Evolutionary conservation across 1,284 basidiomycete species (phyloP), one percentile per base, ranked within the genome.

Genomic region (Cryptococcus jaspeensis): DNA sequence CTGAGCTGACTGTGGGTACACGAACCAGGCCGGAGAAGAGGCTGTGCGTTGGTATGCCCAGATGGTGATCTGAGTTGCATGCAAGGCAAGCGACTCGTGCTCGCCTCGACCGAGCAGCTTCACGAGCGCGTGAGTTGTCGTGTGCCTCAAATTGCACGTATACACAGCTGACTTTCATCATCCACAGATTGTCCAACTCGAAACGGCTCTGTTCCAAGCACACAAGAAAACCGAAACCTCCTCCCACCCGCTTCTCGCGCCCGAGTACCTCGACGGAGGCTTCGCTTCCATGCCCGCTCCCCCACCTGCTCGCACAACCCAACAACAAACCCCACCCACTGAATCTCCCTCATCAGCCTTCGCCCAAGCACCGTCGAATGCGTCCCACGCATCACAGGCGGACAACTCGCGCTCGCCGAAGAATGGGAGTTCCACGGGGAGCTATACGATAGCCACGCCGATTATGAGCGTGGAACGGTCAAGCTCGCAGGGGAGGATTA

Each of bases 11-110:
- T 32, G 5, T 32, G 28, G 28, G 28, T 32, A 9, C 50, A 5
- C 45, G 25, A 22, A 7, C 28, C 12, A 72, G 70, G 71, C 57
- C 69, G 71, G 44, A 57, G 71, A 46, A 55, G 72, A 55, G 74
- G 74, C 11, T 75, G 74, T 49, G 72, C 74, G 2, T 42, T 72
- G 5, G 70, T 72, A 7, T 75, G 74, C 49, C 74, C 74, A 1
- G 74, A 75, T 53, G 71, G 71, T 2, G 72, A 74, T 57, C 58
- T 75, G n/a, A 69, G 68, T 42, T 74, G 72, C 53, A 75, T 75
- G 74, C 70, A 74, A 45, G 74, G 74, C 22, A 75, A 75, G 48
- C 63, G 74, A 32, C 58, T 75, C 11, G 74, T 75, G 5, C 64
- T 75, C 12, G 72, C 74, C 2, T 71, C 70, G 4, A 75, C 74